Evolutionary conservation across 202 grass and related monocot genomes (phyloP), one percentile per base, ranked within the genome.

Genomic region (Sporobolus alterniflorus): DNA sequence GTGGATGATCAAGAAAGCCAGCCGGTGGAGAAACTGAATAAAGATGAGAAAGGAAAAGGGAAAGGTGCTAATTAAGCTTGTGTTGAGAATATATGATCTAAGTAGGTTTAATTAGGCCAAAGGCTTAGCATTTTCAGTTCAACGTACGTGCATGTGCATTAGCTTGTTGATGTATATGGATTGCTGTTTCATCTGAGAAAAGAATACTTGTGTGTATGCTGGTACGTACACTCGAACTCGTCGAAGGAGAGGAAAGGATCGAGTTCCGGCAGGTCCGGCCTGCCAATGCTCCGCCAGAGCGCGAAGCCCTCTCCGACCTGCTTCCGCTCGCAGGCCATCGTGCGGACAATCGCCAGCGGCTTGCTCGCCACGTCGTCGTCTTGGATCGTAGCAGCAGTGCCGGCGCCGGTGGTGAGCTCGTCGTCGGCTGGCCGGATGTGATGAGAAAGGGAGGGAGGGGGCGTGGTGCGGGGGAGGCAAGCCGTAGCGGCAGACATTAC

Each of bases 221-320:
- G n/a, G 36, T 39, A 67, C 69, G 32, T 77, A 94, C 96, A 79
- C 75, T 92, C 74, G 55, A 98, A 95, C 73, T 93, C 92, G 33
- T 95, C 90, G 12, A 98, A 42, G 46, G 92, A 87, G 3, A 98
- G 69, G 64, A 98, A 83, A 15, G 96, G 96, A 48, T 98, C 96
- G 79, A 98, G 34, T 55, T 83, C 89, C 39, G 51, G 80, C 26
- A 98, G 71, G 73, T 93, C 92, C 17, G 79, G 69, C 68, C 96
- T 84, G 78, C 93, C 88, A 46, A 96, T 85, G 39, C 83, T 69
- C 72, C 86, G 88, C 75, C 93, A 65, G 39, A 85, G 14, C 29
- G 76, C 89, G 72, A 89, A 85, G 55, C 93, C 93, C 11, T 90
- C 52, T 1, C 33, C 56, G 74, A 87, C 6, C 0, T 42, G n/a